Base-by-base conservation (phyloP, 2,329 filamentous ascomycete genomes). In the Aureobasidium sp. region DNA sequence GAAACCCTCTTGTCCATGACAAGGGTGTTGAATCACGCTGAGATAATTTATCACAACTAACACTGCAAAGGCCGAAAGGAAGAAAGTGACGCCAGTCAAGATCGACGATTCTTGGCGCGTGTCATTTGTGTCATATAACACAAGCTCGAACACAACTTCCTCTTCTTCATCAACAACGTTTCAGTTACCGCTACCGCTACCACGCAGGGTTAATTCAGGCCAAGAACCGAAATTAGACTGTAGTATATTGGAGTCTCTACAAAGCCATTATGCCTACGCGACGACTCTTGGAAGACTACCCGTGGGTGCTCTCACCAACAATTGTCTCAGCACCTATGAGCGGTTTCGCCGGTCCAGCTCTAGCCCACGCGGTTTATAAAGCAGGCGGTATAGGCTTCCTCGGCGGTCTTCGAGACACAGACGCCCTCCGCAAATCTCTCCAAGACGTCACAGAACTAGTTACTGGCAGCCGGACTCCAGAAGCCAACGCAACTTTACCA, bases 321-420 rank as follows among this genome's bases (percentile, higher is more conserved):
- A 48, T 60, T 5, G n/a, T 60, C n/a, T 48, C 56, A 48, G 45
- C 45, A 31, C 47, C 59, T 11, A 53, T 63, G 45, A 51, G 47
- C 47, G 59, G 48, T 2, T 63, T 63, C 36, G 33, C 59, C 5
- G 59, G 59, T 8, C 59, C 47, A 2, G 47, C 31, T 23, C 36
- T 63, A 38, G 59, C 47, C 11, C 33, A 51, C 16, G 33, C 45
- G 18, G 47, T 63, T 25, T 53, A 53, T 25, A 43, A 40, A 40
- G 45, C 59, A 15, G 23, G 33, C 36, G 48, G 59, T n/a, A 42
- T 63, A 33, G 59, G 59, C 2, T 63, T 63, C 9, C 45, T 63
- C 33, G 59, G 59, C 8, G 59, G 33, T 8, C 16, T 63, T 2
- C 59, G 47, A 8, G 59, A 63, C 18, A 29, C 20, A 16, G 29